These are phyloP conservation scores for Apophysomyces elegans DNA, from an alignment of 371 early-diverging fungal species.

Conservation along the genomic window DNA sequence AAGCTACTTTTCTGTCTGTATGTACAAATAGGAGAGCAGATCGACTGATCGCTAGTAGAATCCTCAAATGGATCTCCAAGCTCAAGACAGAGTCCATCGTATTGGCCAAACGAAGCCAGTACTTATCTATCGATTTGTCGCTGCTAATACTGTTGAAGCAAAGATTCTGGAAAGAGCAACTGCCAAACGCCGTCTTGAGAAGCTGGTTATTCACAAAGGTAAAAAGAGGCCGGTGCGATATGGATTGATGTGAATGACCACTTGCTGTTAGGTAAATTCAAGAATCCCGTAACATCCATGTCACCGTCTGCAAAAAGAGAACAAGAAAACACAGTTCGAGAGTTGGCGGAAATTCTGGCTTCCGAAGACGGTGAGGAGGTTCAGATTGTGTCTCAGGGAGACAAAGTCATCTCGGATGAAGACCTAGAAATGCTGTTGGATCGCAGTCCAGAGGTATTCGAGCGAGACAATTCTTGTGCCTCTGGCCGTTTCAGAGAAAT, in stretches of 20 bases:
- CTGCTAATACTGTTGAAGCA: slow-evolving; percentile 86
- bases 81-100: slow-evolving; percentile 96
- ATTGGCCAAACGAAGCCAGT: slow-evolving; percentile 95
- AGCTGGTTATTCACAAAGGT: slow-evolving; percentile 85
- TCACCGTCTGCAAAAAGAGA: slow-evolving; percentile 21
- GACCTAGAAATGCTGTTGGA: slow-evolving; percentile 73
- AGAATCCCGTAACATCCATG: slow-evolving; percentile 40
- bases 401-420: slow-evolving; percentile 70
- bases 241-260: background rate
- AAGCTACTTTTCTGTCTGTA: slow-evolving; percentile 17
- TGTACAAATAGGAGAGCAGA: too few relatives aligned
- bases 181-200: slow-evolving; percentile 89
- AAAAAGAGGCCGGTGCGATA: slow-evolving; percentile 11
- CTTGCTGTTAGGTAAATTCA: slow-evolving; percentile 53
- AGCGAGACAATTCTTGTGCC: slow-evolving; percentile 29
- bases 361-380: slow-evolving; percentile 71
- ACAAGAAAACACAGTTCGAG: slow-evolving; percentile 51
- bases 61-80: slow-evolving; percentile 97
- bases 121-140: slow-evolving; percentile 86
- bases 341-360: slow-evolving; percentile 76
- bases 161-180: slow-evolving; percentile 79
- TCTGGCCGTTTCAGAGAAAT: slow-evolving; percentile 51
- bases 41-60: slow-evolving; percentile 55
- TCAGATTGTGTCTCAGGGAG: slow-evolving; percentile 65
- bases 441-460: slow-evolving; percentile 66